Evolutionary conservation across 2,329 filamentous ascomycete species (phyloP).

Genomic region (Calonectria pseudoturangicola): DNA sequence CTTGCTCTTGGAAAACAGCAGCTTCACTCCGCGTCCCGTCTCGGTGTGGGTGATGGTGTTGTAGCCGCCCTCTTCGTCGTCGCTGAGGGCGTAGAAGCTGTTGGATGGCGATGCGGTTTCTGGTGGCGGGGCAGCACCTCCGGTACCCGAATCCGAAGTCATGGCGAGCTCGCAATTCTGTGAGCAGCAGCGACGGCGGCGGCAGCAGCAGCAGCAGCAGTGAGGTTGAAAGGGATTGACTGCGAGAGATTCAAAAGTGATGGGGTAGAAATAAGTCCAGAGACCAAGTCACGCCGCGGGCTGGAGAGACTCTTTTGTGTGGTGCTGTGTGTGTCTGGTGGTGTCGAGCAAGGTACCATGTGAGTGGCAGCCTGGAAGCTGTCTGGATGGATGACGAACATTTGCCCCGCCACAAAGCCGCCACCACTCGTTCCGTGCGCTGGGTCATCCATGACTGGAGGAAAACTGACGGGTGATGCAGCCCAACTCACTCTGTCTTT

Average conservation of each 20-base stretch:
- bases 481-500: neutral
- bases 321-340: conserved; percentile 28
- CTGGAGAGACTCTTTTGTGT: conserved; percentile 22
- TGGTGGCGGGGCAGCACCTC: conserved; percentile 54
- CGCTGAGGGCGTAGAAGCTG: conserved; percentile 96
- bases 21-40: conserved; percentile 89
- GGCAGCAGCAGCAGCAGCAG: neutral
- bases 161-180: conserved; percentile 40
- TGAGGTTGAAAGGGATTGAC: neutral
- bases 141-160: conserved; percentile 49
- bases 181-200: conserved; percentile 8
- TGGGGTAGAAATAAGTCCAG: conserved; percentile 16
- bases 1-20: conserved; percentile 98
- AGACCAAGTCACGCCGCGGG: neutral
- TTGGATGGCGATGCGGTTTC: conserved; percentile 82
- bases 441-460: conserved; percentile 9
- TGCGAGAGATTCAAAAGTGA: neutral
- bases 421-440: conserved; percentile 15
- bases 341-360: conserved; percentile 25
- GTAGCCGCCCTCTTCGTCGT: conserved; percentile 96
- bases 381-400: conserved; percentile 34
- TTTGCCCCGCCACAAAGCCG: conserved; percentile 37
- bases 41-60: conserved; percentile 90
- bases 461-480: conserved; percentile 2
- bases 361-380: conserved; percentile 35